Base-by-base conservation (phyloP, 2,329 filamentous ascomycete genomes). In the Penicillium sp. region DNA sequence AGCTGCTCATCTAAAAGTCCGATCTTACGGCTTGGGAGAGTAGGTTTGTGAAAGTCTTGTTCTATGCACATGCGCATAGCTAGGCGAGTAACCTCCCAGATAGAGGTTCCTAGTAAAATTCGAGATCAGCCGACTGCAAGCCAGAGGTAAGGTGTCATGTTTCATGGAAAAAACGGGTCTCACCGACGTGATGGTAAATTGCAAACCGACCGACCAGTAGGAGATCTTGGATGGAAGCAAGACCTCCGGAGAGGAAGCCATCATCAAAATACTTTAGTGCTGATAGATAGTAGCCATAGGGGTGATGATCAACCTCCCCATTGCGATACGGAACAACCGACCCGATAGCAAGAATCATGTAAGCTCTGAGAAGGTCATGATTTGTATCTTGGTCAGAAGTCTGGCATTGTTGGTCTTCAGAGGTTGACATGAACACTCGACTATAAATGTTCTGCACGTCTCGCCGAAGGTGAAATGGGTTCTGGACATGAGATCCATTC, bases 151-250 rank as follows among this genome's bases (percentile, higher is more conserved):
- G 4, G 26, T 16, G 6, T 15, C 52, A 24, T 24, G 23, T 24
- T 24, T 24, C 23, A 24, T 3, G 23, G 23, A 24, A 24, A 24
- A 24, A 6, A 24, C 23, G 23, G 23, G 23, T 24, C 23, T 24
- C 23, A 67, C 69, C 69, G n/a, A 74, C 74, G 18, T 75, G 72
- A 52, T 76, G 67, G 47, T 76, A 77, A 38, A 76, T 74, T 0
- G 71, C 74, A 51, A 76, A 77, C 12, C 74, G 62, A 8, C 67
- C 70, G 15, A 77, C 61, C 5, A 77, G 51, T 0, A 77, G 57
- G 2, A 77, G 61, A 43, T 77, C 72, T 49, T 76, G 72, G 9
- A 76, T 68, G 0, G 71, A 70, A 6, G 66, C 58, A 1, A 72
- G 47, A 2, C 68, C 65, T n/a, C 63, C 59, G 0, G 70, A 66